Percentiles rank a stretch among this genome's conserved stretches.
Evolutionary conservation across 148 eudicot species (phyloP).

Genomic region (Simmondsia chinensis): DNA sequence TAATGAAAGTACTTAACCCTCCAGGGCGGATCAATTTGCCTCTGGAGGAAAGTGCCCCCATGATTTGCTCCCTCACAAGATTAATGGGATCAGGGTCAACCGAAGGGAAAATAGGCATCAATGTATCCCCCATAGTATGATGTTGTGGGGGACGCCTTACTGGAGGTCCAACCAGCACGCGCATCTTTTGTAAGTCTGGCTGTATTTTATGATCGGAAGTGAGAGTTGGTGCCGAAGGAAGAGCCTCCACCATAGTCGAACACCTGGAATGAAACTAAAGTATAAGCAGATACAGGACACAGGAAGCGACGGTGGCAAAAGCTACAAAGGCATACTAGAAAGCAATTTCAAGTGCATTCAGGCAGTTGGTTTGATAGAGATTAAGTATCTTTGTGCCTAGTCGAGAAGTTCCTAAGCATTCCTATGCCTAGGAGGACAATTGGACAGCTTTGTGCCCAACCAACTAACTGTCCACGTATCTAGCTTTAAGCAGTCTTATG

Average conservation of each 20-base stretch:
- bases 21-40: constrained; percentile 51
- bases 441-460: no score
- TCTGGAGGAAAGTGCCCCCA: constrained; percentile 26
- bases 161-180: constrained; percentile 73
- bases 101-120: constrained; percentile 55
- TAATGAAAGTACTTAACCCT: constrained; percentile 55
- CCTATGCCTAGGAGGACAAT: no score
- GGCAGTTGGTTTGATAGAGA: no score
- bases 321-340: no score
- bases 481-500: no score
- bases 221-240: constrained; percentile 53
- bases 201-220: constrained; percentile 32
- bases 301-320: no score
- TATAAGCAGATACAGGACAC: no score
- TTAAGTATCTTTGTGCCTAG: no score
- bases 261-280: constrained; percentile 40
- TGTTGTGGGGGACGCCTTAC: constrained; percentile 55
- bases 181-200: constrained; percentile 61
- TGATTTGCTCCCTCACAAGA: constrained; percentile 41
- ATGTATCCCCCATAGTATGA: constrained; percentile 41
- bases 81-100: constrained; percentile 51
- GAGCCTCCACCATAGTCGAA: constrained; percentile 68
- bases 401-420: no score
- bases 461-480: no score
- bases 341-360: no score